phyloP scores from a whole-genome alignment of 371 early-diverging fungal species.

The Phascolomyces articulosus region DNA sequence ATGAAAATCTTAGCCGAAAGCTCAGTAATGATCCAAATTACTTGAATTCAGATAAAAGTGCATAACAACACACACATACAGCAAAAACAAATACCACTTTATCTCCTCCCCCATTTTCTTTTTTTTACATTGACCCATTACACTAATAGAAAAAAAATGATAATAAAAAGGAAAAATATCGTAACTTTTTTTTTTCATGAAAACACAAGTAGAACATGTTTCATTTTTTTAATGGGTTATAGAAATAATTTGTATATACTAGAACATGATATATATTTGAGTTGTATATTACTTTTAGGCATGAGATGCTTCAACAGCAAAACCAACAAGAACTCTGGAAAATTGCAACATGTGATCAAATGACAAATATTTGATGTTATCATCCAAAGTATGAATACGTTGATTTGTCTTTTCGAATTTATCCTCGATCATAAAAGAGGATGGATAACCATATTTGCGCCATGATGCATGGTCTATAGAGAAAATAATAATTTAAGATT shows the following conservation, averaged over 20 bases:
- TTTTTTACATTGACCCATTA: too few species aligned
- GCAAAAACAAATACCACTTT: background rate
- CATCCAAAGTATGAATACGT: conserved; percentile 76
- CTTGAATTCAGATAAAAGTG: conserved; percentile 18
- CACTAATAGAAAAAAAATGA: too few species aligned
- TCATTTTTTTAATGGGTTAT: too few species aligned
- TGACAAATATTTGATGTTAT: conserved; percentile 71
- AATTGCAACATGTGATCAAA: conserved; percentile 90
- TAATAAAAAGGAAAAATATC: too few species aligned
- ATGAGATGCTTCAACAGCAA: conserved; percentile 81
- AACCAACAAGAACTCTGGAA: conserved; percentile 80
- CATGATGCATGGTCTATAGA: conserved; percentile 95
- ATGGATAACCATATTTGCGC: conserved; percentile 82
- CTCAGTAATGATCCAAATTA: conserved; percentile 59
- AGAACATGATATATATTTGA: too few species aligned
- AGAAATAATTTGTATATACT: too few species aligned
- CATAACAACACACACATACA: conserved; percentile 3
- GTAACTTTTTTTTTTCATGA: too few species aligned
- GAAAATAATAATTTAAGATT: too few species aligned
- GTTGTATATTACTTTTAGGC: background rate
- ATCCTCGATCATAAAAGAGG: conserved; percentile 88
- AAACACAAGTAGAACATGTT: too few species aligned
- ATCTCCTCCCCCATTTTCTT: background rate
- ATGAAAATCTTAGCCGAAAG: conserved; percentile 64
- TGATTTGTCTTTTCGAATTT: conserved; percentile 70